Conservation (phyloP, 352 stramenopile genomes). For the Phytophthora uliginosa region DNA sequence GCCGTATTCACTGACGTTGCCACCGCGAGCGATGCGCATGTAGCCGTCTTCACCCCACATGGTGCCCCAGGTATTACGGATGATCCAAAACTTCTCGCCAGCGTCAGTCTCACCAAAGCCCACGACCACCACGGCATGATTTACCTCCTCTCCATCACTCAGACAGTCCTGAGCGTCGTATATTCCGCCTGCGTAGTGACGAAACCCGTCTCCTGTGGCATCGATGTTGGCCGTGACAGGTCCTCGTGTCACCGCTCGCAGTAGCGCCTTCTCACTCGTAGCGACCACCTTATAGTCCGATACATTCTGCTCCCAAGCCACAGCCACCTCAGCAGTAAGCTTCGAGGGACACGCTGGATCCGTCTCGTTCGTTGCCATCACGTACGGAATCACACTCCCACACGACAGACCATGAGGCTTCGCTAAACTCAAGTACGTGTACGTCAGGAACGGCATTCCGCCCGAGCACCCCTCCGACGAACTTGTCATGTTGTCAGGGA, state of each 20-base stretch:
- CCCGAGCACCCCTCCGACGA: constrained; percentile 88
- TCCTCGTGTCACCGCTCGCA: constrained; percentile 68
- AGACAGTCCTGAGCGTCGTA: constrained; percentile 87
- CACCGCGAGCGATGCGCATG: constrained; percentile 78
- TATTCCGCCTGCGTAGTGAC: constrained; percentile 85
- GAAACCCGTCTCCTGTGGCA: constrained; percentile 79
- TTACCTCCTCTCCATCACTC: constrained; percentile 81
- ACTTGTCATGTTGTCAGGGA: constrained; percentile 71
- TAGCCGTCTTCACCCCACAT: constrained; percentile 91
- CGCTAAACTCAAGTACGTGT: constrained; percentile 80
- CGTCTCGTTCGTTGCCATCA: constrained; percentile 74
- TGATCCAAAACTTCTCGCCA: constrained; percentile 89
- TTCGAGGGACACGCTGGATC: constrained; percentile 54
- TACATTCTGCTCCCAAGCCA: constrained; percentile 54
- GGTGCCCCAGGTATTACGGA: constrained; percentile 92
- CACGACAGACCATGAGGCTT: constrained; percentile 81
- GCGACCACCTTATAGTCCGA: constrained; percentile 69
- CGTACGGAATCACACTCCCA: constrained; percentile 73
- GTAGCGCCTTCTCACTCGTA: constrained; percentile 66
- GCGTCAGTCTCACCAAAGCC: constrained; percentile 82
- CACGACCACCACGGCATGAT: constrained; percentile 90
- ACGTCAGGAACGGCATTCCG: constrained; percentile 92
- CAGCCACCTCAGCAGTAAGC: constrained; percentile 45
- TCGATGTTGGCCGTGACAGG: constrained; percentile 88
- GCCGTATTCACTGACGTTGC: constrained; percentile 39